A percentile compares a stretch with the other conserved stretches of the same genome.
These are phyloP conservation scores for Pulveroboletus sp. DNA, from an alignment of 768 basidiomycete genomes.

Conservation along the genomic window DNA sequence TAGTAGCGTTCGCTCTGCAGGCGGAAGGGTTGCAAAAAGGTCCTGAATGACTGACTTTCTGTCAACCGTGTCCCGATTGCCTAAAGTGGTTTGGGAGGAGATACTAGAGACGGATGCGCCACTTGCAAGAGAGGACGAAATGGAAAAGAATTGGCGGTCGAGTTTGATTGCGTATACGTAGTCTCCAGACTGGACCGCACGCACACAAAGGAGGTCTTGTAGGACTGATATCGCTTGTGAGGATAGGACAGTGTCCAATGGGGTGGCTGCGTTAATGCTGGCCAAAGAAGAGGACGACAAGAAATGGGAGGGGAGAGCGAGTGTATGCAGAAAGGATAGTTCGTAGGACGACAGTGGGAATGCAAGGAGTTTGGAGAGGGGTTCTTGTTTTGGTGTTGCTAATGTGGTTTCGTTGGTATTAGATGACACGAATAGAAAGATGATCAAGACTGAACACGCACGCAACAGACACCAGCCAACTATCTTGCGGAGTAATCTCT, in stretches of 20 bases:
- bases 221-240: conserved; percentile 49
- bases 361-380: conserved; percentile 58
- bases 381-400: conserved; percentile 57
- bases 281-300: conserved; percentile 30
- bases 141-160: conserved; percentile 55
- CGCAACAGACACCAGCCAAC: conserved; percentile 67
- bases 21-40: conserved; percentile 57
- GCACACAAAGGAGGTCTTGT: conserved; percentile 75
- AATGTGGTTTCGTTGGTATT: not conserved
- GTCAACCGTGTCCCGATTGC: conserved; percentile 32
- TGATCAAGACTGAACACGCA: conserved; percentile 35
- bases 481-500: conserved; percentile 52
- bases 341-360: conserved; percentile 66
- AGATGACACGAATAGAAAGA: not conserved
- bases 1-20: conserved; percentile 56
- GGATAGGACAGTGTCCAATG: conserved; percentile 29
- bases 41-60: conserved; percentile 69
- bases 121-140: conserved; percentile 29
- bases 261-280: not conserved
- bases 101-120: conserved; percentile 6
- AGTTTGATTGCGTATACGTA: conserved; percentile 71
- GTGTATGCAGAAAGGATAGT: conserved; percentile 49
- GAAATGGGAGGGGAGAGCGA: conserved; percentile 49
- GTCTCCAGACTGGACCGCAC: conserved; percentile 68
- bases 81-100: conserved; percentile 24